Evolutionary conservation across 1,284 basidiomycete genomes (phyloP).

Genomic region (Rhodotorula sp.): DNA sequence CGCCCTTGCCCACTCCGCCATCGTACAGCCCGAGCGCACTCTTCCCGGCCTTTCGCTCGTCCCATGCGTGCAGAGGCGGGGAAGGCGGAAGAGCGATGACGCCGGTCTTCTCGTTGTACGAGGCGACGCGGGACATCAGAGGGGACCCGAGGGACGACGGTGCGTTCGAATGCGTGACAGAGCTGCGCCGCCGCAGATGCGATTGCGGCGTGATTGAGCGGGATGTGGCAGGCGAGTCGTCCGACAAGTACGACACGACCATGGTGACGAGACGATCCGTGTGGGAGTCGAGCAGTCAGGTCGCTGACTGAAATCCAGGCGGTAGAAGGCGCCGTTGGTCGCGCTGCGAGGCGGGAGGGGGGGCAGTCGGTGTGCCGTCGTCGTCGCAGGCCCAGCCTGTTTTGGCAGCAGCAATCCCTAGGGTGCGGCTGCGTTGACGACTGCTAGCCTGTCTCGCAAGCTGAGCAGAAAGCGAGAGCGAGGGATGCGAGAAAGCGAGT

Average conservation of each 20-base stretch:
- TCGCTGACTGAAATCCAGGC: not conserved
- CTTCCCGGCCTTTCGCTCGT: constrained; percentile 31
- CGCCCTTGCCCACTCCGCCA: not conserved
- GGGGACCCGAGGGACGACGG: constrained; percentile 10
- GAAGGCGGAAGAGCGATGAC: constrained; percentile 36
- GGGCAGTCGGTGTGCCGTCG: too few relatives aligned
- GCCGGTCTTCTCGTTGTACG: constrained; percentile 36
- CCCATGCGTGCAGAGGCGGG: constrained; percentile 35
- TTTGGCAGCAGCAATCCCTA: too few relatives aligned
- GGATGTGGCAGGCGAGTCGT: not conserved
- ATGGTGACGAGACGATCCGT: not conserved
- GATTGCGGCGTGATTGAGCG: not conserved
- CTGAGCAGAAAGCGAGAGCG: too few relatives aligned
- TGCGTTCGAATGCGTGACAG: constrained; percentile 16
- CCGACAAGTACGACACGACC: constrained; percentile 12
- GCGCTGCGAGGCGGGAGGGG: not conserved
- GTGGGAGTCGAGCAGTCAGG: not conserved
- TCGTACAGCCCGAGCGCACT: constrained; percentile 20
- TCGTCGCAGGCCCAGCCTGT: too few relatives aligned
- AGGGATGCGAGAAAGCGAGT: too few relatives aligned
- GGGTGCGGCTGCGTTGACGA: too few relatives aligned
- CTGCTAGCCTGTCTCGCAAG: too few relatives aligned
- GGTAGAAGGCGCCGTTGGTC: not conserved
- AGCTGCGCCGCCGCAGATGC: constrained; percentile 34
- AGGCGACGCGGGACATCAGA: constrained; percentile 6